Evolutionary conservation across 495 filamentous ascomycete species (phyloP).

Genomic region (Hyaloscypha hepaticicola): DNA sequence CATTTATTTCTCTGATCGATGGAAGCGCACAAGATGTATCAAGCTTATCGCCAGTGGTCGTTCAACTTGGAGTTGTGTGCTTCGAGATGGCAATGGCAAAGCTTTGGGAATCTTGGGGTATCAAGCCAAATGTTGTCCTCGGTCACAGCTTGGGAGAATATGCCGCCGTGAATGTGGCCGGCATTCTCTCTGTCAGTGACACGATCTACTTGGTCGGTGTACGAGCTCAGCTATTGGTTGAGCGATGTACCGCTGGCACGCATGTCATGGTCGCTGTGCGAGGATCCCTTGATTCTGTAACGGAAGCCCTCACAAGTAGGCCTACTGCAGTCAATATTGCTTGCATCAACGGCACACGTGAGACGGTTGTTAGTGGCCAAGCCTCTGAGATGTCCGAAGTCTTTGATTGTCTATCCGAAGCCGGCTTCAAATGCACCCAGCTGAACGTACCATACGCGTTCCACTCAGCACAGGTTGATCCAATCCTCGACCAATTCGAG

Average conservation of each 20-base stretch:
- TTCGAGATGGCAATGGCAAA: slow-evolving; percentile 84
- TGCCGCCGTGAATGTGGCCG: slow-evolving; percentile 78
- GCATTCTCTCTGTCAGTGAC: slow-evolving; percentile 75
- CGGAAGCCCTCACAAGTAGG: slow-evolving; percentile 40
- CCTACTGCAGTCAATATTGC: slow-evolving; percentile 44
- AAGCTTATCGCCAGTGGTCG: slow-evolving; percentile 67
- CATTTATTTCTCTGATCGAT: slow-evolving; percentile 65
- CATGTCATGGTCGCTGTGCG: slow-evolving; percentile 65
- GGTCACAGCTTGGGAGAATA: slow-evolving; percentile 90
- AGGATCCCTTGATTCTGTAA: slow-evolving; percentile 42
- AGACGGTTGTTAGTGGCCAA: slow-evolving; percentile 62
- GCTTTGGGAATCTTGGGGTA: slow-evolving; percentile 77
- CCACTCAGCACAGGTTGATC: slow-evolving; percentile 79
- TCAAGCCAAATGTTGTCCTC: slow-evolving; percentile 72
- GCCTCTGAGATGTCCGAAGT: slow-evolving; percentile 53
- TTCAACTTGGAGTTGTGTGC: slow-evolving; percentile 74
- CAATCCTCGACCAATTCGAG: slow-evolving; percentile 68
- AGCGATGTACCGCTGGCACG: slow-evolving; percentile 50
- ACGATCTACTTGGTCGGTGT: slow-evolving; percentile 78
- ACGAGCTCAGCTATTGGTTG: slow-evolving; percentile 69
- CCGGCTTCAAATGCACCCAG: slow-evolving; percentile 64
- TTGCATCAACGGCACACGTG: slow-evolving; percentile 61
- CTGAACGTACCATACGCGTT: slow-evolving; percentile 77
- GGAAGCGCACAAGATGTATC: slow-evolving; percentile 56
- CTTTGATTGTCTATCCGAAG: slow-evolving; percentile 54